Evolutionary conservation across 1,284 basidiomycete genomes (phyloP), one percentile per base, ranked within the genome.

Genomic region (Tylopilus orsonianus): DNA sequence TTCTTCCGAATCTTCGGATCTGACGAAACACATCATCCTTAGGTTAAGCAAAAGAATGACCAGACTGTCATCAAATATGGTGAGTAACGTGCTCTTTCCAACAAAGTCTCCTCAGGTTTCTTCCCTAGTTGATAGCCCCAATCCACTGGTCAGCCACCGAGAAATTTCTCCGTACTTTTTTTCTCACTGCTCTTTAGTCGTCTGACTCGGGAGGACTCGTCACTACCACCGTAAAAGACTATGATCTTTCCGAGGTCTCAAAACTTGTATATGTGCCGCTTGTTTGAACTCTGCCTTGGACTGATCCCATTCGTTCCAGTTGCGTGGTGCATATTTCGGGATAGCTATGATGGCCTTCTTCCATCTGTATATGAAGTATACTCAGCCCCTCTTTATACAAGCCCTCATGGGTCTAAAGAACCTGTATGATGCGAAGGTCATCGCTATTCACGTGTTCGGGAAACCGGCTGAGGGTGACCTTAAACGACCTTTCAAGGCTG

Each of bases 1-100:
- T 40, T 23, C 5, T n/a, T 5, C 2, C 24, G 32, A 13, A 16
- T 7, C 5, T 12, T 38, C 29, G 10, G 38, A 20, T 27, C 47
- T 53, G 18, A 61, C 20, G 13, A 43, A n/a, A 46, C 58, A 64
- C 60, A 53, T 63, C 44, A 47, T 48, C 57, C 44, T 26, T 59
- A 94, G 90, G 84, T 97, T 71, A 94, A 93, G 78, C 75, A 80
- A 61, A 95, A 93, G 80, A 98, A 98, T 66, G 96, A 98, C 72
- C 80, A 90, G 67, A 93, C 93, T 3, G 91, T 97, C 30, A 77
- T 98, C 61, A 98, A 97, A 80, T 98, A 96, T 68, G 86, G 85
- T 85, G 36, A 44, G 80, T 75, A 20, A 1, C 9, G 22, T 27
- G n/a, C 12, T 37, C 24, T 26, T n/a, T 46, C 18, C 8, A 24